Percentiles rank a stretch among this genome's conserved stretches.
These are phyloP conservation scores for Capsella bursapastoris DNA, from an alignment of 345 rosid genomes.

Conservation along the genomic window DNA sequence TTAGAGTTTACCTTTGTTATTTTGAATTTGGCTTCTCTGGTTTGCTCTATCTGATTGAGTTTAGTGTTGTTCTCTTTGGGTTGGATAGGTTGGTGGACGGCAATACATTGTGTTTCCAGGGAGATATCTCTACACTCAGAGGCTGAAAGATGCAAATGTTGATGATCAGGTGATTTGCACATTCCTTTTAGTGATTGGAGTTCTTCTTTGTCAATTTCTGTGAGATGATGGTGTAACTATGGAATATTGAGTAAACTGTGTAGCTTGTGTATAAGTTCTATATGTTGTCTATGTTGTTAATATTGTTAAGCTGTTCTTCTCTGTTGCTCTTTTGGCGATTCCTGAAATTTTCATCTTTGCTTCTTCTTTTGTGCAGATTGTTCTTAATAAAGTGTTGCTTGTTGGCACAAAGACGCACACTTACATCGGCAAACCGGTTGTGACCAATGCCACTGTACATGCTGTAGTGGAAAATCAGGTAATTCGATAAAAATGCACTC, in stretches of 20 bases:
- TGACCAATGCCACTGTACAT: constrained; percentile 92
- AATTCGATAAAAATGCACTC: background rate
- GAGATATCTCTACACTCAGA: constrained; percentile 69
- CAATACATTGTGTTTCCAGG: constrained; percentile 97
- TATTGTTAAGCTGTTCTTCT: constrained; percentile 9
- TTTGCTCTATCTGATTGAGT: constrained; percentile 1
- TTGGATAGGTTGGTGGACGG: constrained; percentile 72
- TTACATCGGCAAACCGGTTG: constrained; percentile 90
- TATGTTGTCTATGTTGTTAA: background rate
- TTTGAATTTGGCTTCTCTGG: background rate
- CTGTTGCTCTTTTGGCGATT: background rate
- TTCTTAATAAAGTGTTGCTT: constrained; percentile 89
- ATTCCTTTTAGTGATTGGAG: background rate
- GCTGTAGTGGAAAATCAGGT: constrained; percentile 97
- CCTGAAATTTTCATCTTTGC: background rate
- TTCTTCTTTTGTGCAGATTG: constrained; percentile 53
- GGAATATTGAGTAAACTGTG: background rate
- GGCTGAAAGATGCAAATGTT: constrained; percentile 89
- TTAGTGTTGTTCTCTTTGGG: constrained; percentile 23
- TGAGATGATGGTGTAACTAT: background rate
- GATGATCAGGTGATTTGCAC: constrained; percentile 70
- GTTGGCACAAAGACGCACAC: constrained; percentile 88
- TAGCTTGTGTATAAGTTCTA: background rate
- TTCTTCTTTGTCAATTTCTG: background rate
- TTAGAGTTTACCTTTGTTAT: background rate